Base-by-base conservation (phyloP, 78 protist species). In the Monosiga brevicollis region DNA sequence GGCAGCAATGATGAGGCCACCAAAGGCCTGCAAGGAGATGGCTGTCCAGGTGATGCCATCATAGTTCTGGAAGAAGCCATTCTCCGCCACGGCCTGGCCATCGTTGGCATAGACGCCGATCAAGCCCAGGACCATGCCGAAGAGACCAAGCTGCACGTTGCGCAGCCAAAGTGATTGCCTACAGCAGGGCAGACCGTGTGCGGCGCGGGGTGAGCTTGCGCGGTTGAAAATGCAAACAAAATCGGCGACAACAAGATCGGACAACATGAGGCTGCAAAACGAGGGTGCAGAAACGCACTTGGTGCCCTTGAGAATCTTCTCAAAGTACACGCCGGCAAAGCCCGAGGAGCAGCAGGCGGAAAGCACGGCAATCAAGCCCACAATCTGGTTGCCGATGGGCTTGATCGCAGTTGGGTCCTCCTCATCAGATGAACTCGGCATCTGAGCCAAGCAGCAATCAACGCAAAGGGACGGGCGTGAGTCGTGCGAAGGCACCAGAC, bases 301-400 rank as follows among this genome's bases (percentile, higher is more conserved):
- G n/a, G n/a, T n/a, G n/a, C 79, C 80, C 88, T 92, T 92, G 36
- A 90, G 43, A 20, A 90, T 75, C 78, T 76, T 43, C 86, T 92
- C 93, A 72, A 85, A 87, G 90, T 88, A 90, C 23, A 90, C 91
- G 15, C 87, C 86, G n/a, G 95, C 95, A 22, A 90, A 88, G 38
- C 88, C 91, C 11, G 80, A 40, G 42, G 84, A 41, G 26, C 43
- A 1, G 81, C 89, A 86, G n/a, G 92, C 83, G 0, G 73, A 11
- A 3, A 86, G 22, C 40, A 89, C 92, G 29, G 87, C 84, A n/a
- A 40, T 22, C 35, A 89, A 35, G 1, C 88, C 91, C 35, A 81
- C 39, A 11, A 73, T 0, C 22, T 10, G 2, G 26, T 32, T 22
- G 42, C 42, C 6, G 22, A 36, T 9, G 3, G 78, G 15, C n/a